A percentile compares a stretch with the other conserved stretches of the same genome.
These are phyloP conservation scores for Fusarium denticulatum DNA, from an alignment of 2,329 filamentous ascomycete genomes.

Conservation along the genomic window DNA sequence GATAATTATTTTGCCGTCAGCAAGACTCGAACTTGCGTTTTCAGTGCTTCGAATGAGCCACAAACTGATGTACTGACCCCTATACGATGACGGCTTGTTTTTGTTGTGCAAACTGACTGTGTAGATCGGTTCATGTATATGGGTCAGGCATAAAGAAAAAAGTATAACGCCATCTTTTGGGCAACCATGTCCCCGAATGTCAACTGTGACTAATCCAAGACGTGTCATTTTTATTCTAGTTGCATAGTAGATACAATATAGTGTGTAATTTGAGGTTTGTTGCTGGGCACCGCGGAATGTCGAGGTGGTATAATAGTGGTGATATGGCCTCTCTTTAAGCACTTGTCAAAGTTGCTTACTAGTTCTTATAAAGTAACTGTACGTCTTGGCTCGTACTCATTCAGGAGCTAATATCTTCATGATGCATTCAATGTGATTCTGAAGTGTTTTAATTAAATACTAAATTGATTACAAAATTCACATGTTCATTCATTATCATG, in stretches of 20 bases:
- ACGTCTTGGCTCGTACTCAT: neutral
- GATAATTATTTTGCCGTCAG: constrained; percentile 26
- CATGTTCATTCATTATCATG: constrained; percentile 22
- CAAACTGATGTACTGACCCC: constrained; percentile 40
- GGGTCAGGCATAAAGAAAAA: neutral
- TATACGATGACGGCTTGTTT: constrained; percentile 36
- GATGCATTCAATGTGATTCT: neutral
- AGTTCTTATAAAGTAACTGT: neutral
- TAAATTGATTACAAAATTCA: constrained; percentile 20
- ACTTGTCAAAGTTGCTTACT: neutral
- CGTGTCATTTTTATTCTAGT: neutral
- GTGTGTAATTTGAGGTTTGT: neutral
- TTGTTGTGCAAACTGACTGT: neutral
- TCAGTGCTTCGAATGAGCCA: constrained; percentile 36
- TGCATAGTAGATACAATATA: too few species aligned
- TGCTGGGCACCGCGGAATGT: neutral
- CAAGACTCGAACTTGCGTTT: constrained; percentile 41
- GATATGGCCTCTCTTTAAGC: neutral
- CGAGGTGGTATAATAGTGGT: neutral
- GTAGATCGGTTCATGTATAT: neutral
- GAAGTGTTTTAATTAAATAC: constrained; percentile 24
- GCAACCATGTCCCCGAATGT: neutral
- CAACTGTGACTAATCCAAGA: neutral
- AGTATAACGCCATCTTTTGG: neutral
- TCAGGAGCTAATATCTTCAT: neutral